Base-by-base conservation (phyloP, 345 rosid genomes). In the Noccaea bulbosa region DNA sequence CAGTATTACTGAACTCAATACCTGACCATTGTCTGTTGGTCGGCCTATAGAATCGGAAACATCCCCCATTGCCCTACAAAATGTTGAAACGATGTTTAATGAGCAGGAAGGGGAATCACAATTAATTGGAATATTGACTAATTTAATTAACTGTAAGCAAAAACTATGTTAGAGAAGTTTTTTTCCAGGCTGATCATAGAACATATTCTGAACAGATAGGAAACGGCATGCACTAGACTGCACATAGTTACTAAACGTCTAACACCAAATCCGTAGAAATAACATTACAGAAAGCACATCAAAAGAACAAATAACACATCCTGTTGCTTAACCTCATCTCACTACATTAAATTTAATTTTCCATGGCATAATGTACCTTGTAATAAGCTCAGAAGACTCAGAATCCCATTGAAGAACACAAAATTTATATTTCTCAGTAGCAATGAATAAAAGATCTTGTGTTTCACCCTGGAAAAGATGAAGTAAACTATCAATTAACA, bases 321-420 rank as follows among this genome's bases (percentile, higher is more conserved):
- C 12, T 6, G 35, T 60, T 40, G 51, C 51, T 40, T 61, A 38
- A 69, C 8, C 15, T 7, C 58, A 59, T 43, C 40, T 49, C 54
- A 11, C 6, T 22, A 33, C 7, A 70, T 38, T 34, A 50, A 49
- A 6, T 0, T 54, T 45, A 3, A 20, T n/a, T 45, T 41, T 3
- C 52, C 40, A 8, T 41, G 49, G 32, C 22, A 45, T 20, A 70
- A 20, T 49, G 38, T 24, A 93, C 98, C 96, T 89, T 49, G 97
- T 91, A 67, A 94, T 77, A 67, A 94, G 96, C 79, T 91, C 95
- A 32, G 96, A 88, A 8, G 86, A 58, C 59, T 89, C 88, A 3
- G 88, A 69, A 78, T 91, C 93, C 97, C 97, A 94, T 66, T 94
- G 96, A 69, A 94, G 93, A 55, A 94, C 95, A 70, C 97, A 91